Percentiles rank a stretch among this genome's conserved stretches.
Evolutionary conservation across 176 grass and related monocot genomes (phyloP).

Genomic region (Melocanna baccifera): DNA sequence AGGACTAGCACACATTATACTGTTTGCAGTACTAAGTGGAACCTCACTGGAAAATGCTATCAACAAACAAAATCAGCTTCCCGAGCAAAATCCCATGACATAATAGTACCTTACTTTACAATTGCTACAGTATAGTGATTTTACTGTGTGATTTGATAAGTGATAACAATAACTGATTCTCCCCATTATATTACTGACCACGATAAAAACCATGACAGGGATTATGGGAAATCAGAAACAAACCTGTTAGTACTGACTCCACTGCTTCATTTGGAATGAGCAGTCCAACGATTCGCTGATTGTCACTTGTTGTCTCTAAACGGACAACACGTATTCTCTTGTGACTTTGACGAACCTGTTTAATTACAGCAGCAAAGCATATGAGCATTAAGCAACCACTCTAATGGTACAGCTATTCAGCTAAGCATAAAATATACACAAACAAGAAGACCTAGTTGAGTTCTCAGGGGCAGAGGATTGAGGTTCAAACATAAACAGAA

Average conservation of each 20-base stretch:
- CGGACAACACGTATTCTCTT: constrained; percentile 78
- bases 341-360: constrained; percentile 71
- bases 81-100: not conserved
- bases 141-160: not conserved
- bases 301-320: constrained; percentile 72
- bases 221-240: constrained; percentile 16
- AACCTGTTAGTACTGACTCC: constrained; percentile 88
- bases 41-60: not conserved
- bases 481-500: constrained; percentile 1
- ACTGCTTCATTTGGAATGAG: constrained; percentile 89
- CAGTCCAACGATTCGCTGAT: constrained; percentile 66
- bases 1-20: not conserved
- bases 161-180: not conserved
- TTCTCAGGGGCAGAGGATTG: not conserved
- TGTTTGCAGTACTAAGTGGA: not conserved
- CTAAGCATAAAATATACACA: constrained; percentile 6
- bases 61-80: not conserved
- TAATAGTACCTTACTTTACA: not conserved
- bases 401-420: constrained; percentile 2
- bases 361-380: constrained; percentile 20
- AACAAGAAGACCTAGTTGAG: not conserved
- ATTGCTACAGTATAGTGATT: not conserved
- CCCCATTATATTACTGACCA: not conserved
- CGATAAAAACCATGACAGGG: not conserved
- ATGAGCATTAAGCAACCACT: constrained; percentile 30